Base-by-base conservation (phyloP, 306 rosid genomes). In the Arachis stenosperma region DNA sequence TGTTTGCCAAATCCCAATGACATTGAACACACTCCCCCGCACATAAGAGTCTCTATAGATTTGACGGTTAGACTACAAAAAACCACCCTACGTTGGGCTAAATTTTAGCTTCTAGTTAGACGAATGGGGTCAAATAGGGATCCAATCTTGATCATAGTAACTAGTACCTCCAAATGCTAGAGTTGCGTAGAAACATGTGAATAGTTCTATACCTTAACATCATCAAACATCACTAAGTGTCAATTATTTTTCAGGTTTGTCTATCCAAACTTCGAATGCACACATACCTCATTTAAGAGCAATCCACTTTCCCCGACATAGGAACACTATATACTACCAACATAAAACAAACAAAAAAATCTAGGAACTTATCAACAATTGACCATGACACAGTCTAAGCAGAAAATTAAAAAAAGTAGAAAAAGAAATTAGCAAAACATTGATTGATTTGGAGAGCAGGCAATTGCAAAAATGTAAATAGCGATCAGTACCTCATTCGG, bases 401-500 rank as follows among this genome's bases (percentile, higher is more conserved):
- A 60, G 10, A 67, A 43, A 15, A 47, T 29, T 17, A 74, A 67
- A 47, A 2, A 67, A 67, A 59, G 67, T 44, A 52, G 71, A 14
- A 69, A 62, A 54, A 33, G 15, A 75, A 54, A 69, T 44, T 15
- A 17, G 55, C 0, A 41, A 54, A 51, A 56, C 59, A 13, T 73
- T 7, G 70, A n/a, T 58, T 55, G 30, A 61, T 29, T 59, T 61
- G 58, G 72, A 62, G 27, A 67, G 54, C 63, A 30, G 36, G 51
- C 46, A 74, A 51, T 27, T 59, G 44, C 12, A 69, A 15, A 48
- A 48, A 48, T 1, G 2, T 11, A 12, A 61, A 60, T 50, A 44
- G 75, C 30, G 61, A 48, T 14, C 27, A 43, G 70, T 27, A 39
- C 98, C 98, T 95, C 99, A 55, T 90, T 91, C n/a, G 97, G 97